Base-by-base conservation (phyloP, 768 basidiomycete genomes). In the Sistotremastrum niveocremeum region DNA sequence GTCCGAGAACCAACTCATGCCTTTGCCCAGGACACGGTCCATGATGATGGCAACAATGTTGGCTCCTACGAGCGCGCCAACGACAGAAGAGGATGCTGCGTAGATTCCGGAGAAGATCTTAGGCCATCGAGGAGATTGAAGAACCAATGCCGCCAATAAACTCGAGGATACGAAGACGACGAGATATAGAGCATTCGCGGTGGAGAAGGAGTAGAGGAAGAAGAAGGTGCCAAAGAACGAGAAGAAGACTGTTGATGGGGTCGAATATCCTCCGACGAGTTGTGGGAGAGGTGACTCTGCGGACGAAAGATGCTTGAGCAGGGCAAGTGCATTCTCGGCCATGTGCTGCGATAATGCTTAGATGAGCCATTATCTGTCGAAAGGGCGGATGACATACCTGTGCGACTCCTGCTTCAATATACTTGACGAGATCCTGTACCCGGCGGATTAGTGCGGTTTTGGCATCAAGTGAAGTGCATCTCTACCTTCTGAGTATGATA, bases 401-500 rank as follows among this genome's bases (percentile, higher is more conserved):
- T 1, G 88, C 80, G 1, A 88, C 84, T 7, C 93, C 93, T 5
- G 75, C 64, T 56, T 90, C 71, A 44, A 94, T 88, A 56, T 91
- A 79, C 55, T 86, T 81, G 6, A 89, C 81, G 4, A 83, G 52
- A 61, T 94, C 90, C 65, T 70, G 39, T n/a, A 28, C 11, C 12
- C 37, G 40, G 3, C 37, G 29, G 37, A 32, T 20, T 12, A 2
- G 45, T 42, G 49, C 7, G 57, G 39, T 45, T 12, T 7, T 41
- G 36, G 7, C 34, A n/a, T 4, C 6, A 11, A 39, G 40, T 30
- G 8, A 37, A 37, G 37, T 29, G 41, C n/a, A 44, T 11, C 8
- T 58, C 1, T 52, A 79, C 83, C 68, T 87, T 87, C 41, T 84
- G 79, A 66, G 89, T 97, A 62, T 97, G 91, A 57, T 95, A 97